Evolutionary conservation across 202 grass and related monocot genomes (phyloP), one percentile per base, ranked within the genome.

Genomic region (Schoenoplectus tabernaemontani): DNA sequence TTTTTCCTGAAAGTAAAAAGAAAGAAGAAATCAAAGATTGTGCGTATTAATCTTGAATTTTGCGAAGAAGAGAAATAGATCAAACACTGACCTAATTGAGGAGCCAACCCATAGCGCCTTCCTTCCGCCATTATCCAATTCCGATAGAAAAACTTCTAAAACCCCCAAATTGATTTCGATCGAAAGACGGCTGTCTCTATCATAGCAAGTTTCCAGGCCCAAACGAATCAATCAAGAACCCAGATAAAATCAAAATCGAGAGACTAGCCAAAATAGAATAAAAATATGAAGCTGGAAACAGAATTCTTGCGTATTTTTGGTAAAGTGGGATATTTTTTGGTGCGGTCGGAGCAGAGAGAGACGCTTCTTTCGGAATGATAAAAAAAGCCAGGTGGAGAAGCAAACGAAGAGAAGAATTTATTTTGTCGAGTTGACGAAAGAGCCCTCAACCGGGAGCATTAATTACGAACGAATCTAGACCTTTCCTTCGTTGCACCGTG

Each of bases 51-150:
- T 1, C 30, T 36, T 75, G 32, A 75, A 11, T 54, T 2, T 64
- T 66, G 4, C 19, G 5, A 69, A 69, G 23, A 26, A 53, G 69
- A n/a, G n/a, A n/a, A n/a, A 39, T 36, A 56, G 4, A 65, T 36
- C 38, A 30, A 74, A 72, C 33, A 17, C 91, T 89, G 81, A 99
- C 96, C 96, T 77, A 99, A 89, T 84, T 95, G 91, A 81, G 96
- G 91, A 76, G 85, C 82, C 78, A 99, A 86, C 68, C 85, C 88
- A 79, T 89, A 89, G 53, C 96, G 91, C 92, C 86, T 79, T 32
- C 46, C 88, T 57, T 98, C 95, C 61, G 91, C 86, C 95, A 98
- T 98, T 84, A 66, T 53, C 48, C 19, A 56, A 78, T 46, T 11
- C 48, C 53, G 17, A 71, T 69, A n/a, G 16, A 30, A 33, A 54